Percentiles rank a stretch among this genome's conserved stretches.
phyloP scores from a whole-genome alignment of 2,329 filamentous ascomycete genomes.

The Hirsutella rhossiliensis region DNA sequence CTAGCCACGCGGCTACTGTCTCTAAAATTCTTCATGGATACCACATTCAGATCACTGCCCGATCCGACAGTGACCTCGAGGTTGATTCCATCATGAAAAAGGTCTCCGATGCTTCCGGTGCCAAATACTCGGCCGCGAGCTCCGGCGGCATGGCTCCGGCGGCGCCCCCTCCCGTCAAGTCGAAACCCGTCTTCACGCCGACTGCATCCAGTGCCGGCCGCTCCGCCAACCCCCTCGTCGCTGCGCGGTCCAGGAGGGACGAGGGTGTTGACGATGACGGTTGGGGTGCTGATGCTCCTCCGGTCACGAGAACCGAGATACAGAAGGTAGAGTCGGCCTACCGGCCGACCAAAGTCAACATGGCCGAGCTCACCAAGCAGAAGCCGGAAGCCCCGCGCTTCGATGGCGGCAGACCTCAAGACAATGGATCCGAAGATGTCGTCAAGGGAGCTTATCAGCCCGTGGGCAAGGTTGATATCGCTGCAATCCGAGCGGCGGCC shows the following conservation, averaged over 20 bases:
- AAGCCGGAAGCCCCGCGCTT: slow-evolving; percentile 55
- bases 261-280: slow-evolving; percentile 67
- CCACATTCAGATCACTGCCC: slow-evolving; percentile 93
- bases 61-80: slow-evolving; percentile 78
- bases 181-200: slow-evolving; percentile 87
- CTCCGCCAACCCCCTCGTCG: slow-evolving; percentile 54
- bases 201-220: slow-evolving; percentile 39
- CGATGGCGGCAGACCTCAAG: slow-evolving; percentile 29
- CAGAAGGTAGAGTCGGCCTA: slow-evolving; percentile 91
- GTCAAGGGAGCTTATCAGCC: slow-evolving; percentile 85
- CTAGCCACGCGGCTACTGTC: slow-evolving; percentile 80
- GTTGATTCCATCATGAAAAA: slow-evolving; percentile 85
- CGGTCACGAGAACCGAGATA: slow-evolving; percentile 70
- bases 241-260: slow-evolving; percentile 49
- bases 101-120: slow-evolving; percentile 84
- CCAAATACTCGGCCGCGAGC: slow-evolving; percentile 74
- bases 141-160: slow-evolving; percentile 39
- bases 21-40: slow-evolving; percentile 92
- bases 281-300: slow-evolving; percentile 92
- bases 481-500: slow-evolving; percentile 68
- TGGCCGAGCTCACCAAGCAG: slow-evolving; percentile 70
- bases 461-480: slow-evolving; percentile 94
- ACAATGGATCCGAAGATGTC: slow-evolving; percentile 45
- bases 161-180: slow-evolving; percentile 59
- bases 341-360: slow-evolving; percentile 89